phyloP scores from a whole-genome alignment of 768 basidiomycete species.

The Mycena floridula region DNA sequence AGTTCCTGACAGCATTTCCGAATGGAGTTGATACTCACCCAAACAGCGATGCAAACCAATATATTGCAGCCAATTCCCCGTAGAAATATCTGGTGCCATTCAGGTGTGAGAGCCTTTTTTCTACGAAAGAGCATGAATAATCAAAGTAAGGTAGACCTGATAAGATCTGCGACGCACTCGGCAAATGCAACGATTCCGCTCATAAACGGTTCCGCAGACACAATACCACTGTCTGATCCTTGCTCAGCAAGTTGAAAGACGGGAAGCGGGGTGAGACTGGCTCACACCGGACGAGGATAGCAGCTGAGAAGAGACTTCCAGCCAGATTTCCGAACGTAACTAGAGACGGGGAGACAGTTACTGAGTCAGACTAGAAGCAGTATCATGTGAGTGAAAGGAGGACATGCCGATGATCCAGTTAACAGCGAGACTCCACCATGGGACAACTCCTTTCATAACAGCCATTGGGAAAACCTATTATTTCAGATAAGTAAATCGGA shows the following conservation, averaged over 20 bases:
- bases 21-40: conserved; percentile 40
- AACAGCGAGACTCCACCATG: conserved; percentile 62
- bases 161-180: no score
- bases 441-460: conserved; percentile 49
- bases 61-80: conserved; percentile 74
- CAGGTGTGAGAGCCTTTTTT: conserved; percentile 55
- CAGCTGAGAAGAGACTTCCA: conserved; percentile 67
- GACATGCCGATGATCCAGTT: conserved; percentile 63
- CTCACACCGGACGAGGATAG: conserved; percentile 60
- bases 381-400: background rate
- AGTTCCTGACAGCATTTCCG: conserved; percentile 4
- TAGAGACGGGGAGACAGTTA: conserved; percentile 19
- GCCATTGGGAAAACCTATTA: conserved; percentile 66
- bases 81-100: conserved; percentile 69
- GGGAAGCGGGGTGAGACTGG: background rate
- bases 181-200: conserved; percentile 48
- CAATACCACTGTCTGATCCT: conserved; percentile 50
- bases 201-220: conserved; percentile 52
- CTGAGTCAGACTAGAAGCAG: no score
- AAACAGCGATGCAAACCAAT: conserved; percentile 67
- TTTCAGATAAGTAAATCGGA: background rate
- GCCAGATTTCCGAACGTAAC: conserved; percentile 65
- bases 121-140: no score
- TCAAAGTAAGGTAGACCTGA: background rate
- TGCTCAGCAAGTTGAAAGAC: background rate